Percentiles rank a stretch among this genome's conserved stretches.
Evolutionary conservation across 2,329 filamentous ascomycete genomes (phyloP).

Genomic region (Coniochaeta sp.): DNA sequence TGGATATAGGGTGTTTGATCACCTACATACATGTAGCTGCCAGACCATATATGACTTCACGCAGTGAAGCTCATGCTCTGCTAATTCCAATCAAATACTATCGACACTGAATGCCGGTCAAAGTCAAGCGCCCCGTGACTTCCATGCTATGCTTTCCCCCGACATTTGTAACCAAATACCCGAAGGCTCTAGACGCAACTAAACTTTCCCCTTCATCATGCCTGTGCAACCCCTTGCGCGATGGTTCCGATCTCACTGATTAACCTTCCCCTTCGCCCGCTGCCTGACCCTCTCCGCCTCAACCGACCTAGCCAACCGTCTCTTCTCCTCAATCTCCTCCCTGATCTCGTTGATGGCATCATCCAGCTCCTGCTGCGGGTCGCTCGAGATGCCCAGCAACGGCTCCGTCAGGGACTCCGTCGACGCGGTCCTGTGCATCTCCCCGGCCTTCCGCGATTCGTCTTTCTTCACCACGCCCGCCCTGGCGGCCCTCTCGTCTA

Average conservation of each 20-base stretch:
- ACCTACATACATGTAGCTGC: background rate
- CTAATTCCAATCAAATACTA: background rate
- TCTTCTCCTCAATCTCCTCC: conserved; percentile 58
- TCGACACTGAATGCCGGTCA: background rate
- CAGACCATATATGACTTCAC: background rate
- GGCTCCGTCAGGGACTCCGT: conserved; percentile 55
- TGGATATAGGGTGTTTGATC: background rate
- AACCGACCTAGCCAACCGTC: conserved; percentile 21
- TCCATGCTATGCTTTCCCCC: background rate
- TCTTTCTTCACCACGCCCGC: conserved; percentile 28
- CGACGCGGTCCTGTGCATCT: conserved; percentile 41
- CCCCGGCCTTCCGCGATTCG: background rate
- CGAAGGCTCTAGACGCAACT: background rate
- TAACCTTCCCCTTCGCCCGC: conserved; percentile 5
- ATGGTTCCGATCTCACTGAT: background rate
- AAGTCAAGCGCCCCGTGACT: background rate
- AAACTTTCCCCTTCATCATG: background rate
- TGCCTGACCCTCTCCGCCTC: conserved; percentile 3
- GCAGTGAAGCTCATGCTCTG: background rate
- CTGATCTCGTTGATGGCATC: conserved; percentile 71
- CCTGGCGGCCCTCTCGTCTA: conserved; percentile 50
- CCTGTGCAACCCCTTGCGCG: background rate
- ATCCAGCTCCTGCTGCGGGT: conserved; percentile 67
- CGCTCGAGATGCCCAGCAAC: conserved; percentile 70
- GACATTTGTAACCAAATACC: background rate